These are phyloP conservation scores for Ogataea nonfermentans DNA, from an alignment of 805 yeast genomes.

Conservation along the genomic window DNA sequence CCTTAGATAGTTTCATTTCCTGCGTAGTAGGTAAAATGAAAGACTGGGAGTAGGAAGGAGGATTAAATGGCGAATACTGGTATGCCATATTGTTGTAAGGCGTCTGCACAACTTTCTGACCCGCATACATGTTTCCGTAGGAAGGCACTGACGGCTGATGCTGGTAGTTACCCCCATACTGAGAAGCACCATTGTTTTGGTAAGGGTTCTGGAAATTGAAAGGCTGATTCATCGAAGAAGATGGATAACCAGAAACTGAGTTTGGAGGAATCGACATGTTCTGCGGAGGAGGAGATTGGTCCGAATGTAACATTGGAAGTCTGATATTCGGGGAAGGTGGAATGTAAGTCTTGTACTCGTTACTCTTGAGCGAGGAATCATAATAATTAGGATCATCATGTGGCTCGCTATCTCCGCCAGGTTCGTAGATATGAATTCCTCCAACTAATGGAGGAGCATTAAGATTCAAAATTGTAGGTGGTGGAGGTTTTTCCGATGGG, in stretches of 20 bases:
- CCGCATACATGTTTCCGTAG: slow-evolving; percentile 17
- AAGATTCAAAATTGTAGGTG: slow-evolving; percentile 74
- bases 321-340: slow-evolving; percentile 33
- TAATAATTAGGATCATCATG: slow-evolving; percentile 72
- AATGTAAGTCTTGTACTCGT: slow-evolving; percentile 30
- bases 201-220: slow-evolving; percentile 13
- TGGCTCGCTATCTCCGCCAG: slow-evolving; percentile 48
- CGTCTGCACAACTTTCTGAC: slow-evolving; percentile 33
- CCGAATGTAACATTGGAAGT: slow-evolving; percentile 20
- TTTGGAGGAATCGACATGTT: slow-evolving; percentile 14
- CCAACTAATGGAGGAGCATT: slow-evolving; percentile 96
- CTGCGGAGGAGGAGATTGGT: slow-evolving; percentile 20
- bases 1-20: slow-evolving; percentile 34
- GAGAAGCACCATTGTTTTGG: slow-evolving; percentile 9
- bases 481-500: slow-evolving; percentile 72
- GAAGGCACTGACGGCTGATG: slow-evolving; percentile 12
- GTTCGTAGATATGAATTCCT: slow-evolving; percentile 78
- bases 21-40: slow-evolving; percentile 37
- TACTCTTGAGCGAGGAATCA: slow-evolving; percentile 27
- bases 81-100: slow-evolving; percentile 32
- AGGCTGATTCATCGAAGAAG: slow-evolving; percentile 11
- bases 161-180: slow-evolving; percentile 13
- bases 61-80: slow-evolving; percentile 32
- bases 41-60: slow-evolving; percentile 32
- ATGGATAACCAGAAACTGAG: slow-evolving; percentile 5